A percentile compares a stretch with the other conserved stretches of the same genome.
Conservation (phyloP, 768 basidiomycete genomes). For the Cubamyces sp. region DNA sequence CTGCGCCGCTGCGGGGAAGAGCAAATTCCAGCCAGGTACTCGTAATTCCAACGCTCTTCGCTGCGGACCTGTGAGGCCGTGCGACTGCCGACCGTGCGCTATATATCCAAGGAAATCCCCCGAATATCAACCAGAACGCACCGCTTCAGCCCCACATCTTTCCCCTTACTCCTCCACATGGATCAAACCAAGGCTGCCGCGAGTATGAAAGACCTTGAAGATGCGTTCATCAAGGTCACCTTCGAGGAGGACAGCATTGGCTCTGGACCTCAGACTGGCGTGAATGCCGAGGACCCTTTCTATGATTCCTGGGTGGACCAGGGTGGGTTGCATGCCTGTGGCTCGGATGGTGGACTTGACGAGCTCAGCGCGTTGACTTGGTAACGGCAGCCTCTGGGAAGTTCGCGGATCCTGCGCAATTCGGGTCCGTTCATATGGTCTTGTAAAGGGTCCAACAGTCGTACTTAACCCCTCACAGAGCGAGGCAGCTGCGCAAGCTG, state of each 20-base stretch:
- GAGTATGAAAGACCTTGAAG: conserved; percentile 32
- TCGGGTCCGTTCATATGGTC: conserved; percentile 8
- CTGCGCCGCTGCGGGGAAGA: too few species aligned
- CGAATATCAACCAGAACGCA: too few species aligned
- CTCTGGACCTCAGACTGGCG: neutral
- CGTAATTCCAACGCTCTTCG: neutral
- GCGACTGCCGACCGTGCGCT: too few species aligned
- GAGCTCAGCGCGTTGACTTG: neutral
- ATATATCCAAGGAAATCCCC: neutral
- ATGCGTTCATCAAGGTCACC: conserved; percentile 52
- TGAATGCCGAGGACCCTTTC: conserved; percentile 39
- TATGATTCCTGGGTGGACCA: conserved; percentile 57
- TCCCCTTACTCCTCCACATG: neutral
- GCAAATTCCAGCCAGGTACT: too few species aligned
- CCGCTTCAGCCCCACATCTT: neutral
- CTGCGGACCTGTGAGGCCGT: conserved; percentile 4
- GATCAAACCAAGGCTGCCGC: neutral
- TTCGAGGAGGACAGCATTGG: conserved; percentile 37
- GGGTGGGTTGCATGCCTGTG: conserved; percentile 38
- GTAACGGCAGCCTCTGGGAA: conserved; percentile 52
- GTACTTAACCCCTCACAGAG: conserved; percentile 31
- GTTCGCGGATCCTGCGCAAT: conserved; percentile 44
- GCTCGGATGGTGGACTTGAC: neutral
- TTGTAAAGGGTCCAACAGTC: neutral
- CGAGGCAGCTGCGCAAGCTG: conserved; percentile 54